Evolutionary conservation across 2,329 filamentous ascomycete genomes (phyloP), one percentile per base, ranked within the genome.

Genomic region (Moelleriella libera): DNA sequence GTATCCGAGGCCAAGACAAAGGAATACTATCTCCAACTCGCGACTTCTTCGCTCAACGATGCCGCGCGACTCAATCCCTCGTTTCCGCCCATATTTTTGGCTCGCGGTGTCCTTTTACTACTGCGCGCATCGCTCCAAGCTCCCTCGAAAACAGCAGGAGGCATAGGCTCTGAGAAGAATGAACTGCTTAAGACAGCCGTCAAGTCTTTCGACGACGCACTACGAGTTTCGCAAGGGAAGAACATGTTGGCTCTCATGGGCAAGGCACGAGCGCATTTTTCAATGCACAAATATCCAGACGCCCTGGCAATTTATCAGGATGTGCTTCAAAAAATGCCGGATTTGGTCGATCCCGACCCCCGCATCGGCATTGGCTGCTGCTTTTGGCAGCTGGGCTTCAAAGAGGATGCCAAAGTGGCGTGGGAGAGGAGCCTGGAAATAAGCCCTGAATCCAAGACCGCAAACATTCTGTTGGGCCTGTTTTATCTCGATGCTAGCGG

Each of bases 321-420:
- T 50, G 88, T 88, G 12, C 69, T 98, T 45, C 74, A 81, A 56
- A 88, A 85, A 64, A 88, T 89, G 70, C 92, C 92, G 2, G 81
- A 87, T 54, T 74, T 97, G 58, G 79, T 85, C 41, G 92, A 98
- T 58, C 92, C 92, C 0, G 92, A 98, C 63, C 94, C 92, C 55
- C 80, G 94, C 56, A 90, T 98, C 55, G 92, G 92, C 48, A 90
- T 98, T 58, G 92, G 92, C 43, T 92, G 88, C 65, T 98, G 92
- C 69, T 83, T 96, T 63, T 98, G 94, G 92, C 87, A 95, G 63
- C 74, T 98, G 30, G 89, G 89, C 9, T 88, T 87, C 70, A 96
- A 94, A 63, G 87, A 94, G 34, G 88, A 95, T 57, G 92, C 94
- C 6, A 90, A 86, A 60, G 70, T 74, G 44, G 90, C 92, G 10